Conservation (phyloP, 2,329 filamentous ascomycete species). For the Alternaria brassicae region DNA sequence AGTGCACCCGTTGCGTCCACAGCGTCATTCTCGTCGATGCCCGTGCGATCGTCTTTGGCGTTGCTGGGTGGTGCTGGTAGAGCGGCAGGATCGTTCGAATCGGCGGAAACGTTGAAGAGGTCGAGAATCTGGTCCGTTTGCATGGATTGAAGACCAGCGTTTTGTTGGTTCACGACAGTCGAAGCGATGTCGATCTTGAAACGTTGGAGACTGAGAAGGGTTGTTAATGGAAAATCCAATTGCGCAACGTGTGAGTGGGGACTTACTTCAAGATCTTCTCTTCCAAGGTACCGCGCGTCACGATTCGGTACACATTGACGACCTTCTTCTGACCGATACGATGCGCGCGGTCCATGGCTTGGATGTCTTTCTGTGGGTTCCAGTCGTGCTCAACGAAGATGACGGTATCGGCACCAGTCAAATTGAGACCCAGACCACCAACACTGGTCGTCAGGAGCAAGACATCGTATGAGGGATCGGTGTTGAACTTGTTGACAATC, state of each 20-base stretch:
- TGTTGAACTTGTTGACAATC: conserved; percentile 99
- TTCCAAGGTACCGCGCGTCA: conserved; percentile 93
- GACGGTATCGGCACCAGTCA: conserved; percentile 96
- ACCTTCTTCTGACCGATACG: conserved; percentile 99
- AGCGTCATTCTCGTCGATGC: conserved; percentile 86
- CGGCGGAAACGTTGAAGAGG: conserved; percentile 77
- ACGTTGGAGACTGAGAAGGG: conserved; percentile 75
- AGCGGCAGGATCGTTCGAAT: conserved; percentile 63
- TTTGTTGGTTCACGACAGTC: conserved; percentile 98
- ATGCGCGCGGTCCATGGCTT: conserved; percentile 98
- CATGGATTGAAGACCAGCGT: conserved; percentile 93
- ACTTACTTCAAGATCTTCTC: conserved; percentile 91
- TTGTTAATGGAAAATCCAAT: conserved; percentile 14
- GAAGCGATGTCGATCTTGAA: conserved; percentile 99
- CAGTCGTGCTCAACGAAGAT: conserved; percentile 99
- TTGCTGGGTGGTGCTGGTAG: conserved; percentile 63
- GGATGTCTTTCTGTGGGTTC: conserved; percentile 98
- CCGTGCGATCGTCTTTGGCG: conserved; percentile 66
- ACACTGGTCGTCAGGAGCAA: conserved; percentile 93
- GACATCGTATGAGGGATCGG: conserved; percentile 94
- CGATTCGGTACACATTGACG: conserved; percentile 96
- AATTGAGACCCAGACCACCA: conserved; percentile 89
- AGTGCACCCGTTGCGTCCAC: conserved; percentile 83
- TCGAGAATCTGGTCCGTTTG: conserved; percentile 98
- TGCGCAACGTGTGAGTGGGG: neutral